Evolutionary conservation across 768 basidiomycete species (phyloP).

Genomic region (Trametes villosa): DNA sequence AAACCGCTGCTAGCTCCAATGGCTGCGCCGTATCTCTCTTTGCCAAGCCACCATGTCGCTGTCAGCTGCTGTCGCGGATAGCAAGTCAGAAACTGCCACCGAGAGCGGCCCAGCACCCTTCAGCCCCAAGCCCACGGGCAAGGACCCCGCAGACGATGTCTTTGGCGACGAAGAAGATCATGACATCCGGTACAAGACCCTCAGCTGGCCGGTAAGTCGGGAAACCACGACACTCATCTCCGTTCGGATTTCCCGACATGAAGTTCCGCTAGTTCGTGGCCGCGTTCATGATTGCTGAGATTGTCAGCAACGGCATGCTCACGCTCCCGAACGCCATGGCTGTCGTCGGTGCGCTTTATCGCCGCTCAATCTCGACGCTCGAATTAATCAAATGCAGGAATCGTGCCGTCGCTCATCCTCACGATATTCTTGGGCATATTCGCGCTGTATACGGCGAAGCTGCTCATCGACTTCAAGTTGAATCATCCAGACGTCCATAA

Average conservation of each 20-base stretch:
- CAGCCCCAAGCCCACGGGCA: background rate
- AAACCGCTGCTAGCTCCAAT: background rate
- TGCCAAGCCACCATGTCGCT: background rate
- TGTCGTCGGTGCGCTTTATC: slow-evolving; percentile 45
- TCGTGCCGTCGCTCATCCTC: slow-evolving; percentile 54
- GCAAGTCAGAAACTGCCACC: background rate
- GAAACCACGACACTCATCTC: background rate
- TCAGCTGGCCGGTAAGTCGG: slow-evolving; percentile 51
- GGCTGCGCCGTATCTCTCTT: background rate
- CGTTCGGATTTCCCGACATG: background rate
- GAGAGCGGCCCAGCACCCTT: background rate
- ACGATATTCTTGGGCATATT: slow-evolving; percentile 58
- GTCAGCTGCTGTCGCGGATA: background rate
- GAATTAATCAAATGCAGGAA: slow-evolving; percentile 37
- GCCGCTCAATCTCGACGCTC: background rate
- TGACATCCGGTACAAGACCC: slow-evolving; percentile 56
- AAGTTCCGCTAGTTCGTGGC: slow-evolving; percentile 44
- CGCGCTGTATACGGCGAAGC: slow-evolving; percentile 54
- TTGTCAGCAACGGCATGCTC: slow-evolving; percentile 60
- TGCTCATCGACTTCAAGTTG: slow-evolving; percentile 60
- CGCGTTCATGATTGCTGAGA: slow-evolving; percentile 60
- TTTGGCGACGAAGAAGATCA: slow-evolving; percentile 49
- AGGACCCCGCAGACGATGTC: slow-evolving; percentile 39
- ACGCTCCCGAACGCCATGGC: slow-evolving; percentile 57
- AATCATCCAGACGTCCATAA: slow-evolving; percentile 59